phyloP scores from a whole-genome alignment of 1,139 yeast genomes.

The Geotrichum klebahnii region DNA sequence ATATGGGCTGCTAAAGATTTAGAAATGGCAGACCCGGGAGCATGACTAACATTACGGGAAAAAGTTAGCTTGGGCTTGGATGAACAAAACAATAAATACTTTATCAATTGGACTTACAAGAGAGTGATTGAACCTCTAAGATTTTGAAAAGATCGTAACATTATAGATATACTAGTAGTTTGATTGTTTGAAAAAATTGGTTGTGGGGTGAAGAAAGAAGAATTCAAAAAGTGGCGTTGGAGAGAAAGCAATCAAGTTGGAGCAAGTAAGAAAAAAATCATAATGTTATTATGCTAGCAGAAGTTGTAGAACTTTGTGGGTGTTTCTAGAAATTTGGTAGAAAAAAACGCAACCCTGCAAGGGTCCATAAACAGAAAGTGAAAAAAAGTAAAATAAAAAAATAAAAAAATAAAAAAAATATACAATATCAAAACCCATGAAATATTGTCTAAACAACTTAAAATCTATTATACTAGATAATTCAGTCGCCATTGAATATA shows the following conservation, averaged over 20 bases:
- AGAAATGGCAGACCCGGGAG: conserved; percentile 29
- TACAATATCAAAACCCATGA: no score
- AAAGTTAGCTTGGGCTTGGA: conserved; percentile 13
- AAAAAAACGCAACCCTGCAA: no score
- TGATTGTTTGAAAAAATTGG: neutral
- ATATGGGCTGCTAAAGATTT: conserved; percentile 26
- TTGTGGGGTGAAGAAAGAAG: neutral
- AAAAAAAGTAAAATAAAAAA: no score
- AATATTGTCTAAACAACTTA: no score
- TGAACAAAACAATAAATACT: neutral
- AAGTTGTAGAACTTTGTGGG: no score
- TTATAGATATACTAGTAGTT: conserved; percentile 13
- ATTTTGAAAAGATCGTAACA: conserved; percentile 32
- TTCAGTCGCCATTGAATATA: no score
- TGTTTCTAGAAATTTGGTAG: no score
- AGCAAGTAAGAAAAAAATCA: neutral
- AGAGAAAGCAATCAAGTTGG: neutral
- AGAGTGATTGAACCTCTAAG: conserved; percentile 32
- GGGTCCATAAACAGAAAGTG: no score
- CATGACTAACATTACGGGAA: conserved; percentile 30
- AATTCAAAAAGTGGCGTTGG: neutral
- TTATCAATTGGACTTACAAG: conserved; percentile 27
- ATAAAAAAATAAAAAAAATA: no score
- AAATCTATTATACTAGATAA: no score
- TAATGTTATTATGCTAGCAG: neutral